Base-by-base conservation (phyloP, 176 grass and related monocot genomes). In the Oryza nivara region DNA sequence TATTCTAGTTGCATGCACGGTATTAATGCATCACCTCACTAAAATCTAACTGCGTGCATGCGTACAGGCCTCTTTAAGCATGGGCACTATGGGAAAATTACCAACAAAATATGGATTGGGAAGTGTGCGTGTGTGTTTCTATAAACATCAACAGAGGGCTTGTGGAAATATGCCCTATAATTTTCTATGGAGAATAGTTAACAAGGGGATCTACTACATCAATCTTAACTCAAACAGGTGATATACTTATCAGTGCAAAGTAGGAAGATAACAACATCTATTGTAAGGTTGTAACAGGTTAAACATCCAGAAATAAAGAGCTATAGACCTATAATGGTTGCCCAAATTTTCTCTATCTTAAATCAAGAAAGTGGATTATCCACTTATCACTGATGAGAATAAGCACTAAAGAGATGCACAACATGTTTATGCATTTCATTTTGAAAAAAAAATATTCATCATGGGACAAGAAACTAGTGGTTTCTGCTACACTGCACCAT, bases 321-420 rank as follows among this genome's bases (percentile, higher is more conserved):
- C 40, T 41, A 41, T 41, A 41, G 40, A 80, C 22, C 60, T 61
- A 43, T 74, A 66, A 43, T 9, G n/a, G 74, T 80, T 67, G 32
- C 30, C 9, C n/a, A 66, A 73, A 54, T 49, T 38, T 67, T 10
- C 43, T 10, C 43, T 44, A 44, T 44, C 2, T 44, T 10, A 44
- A 11, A 9, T 10, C 43, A 44, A 10, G 43, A 44, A 44, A 44
- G 43, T 44, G 43, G 43, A 44, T 44, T 44, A 44, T 44, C 43
- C 9, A 3, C 43, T 44, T 74, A 40, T 49, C 58, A 20, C 74
- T 54, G 30, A 51, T 56, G 34, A 74, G 60, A 67, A 80, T 80
- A 67, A 74, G 44, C 60, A 86, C 16, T 65, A 64, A 56, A 44
- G 66, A 86, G 19, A 66, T 80, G 84, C 30, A 32, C 30, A 32